Conservation (phyloP, 2,329 filamentous ascomycete genomes). For the Coccinonectria pachysandricola region DNA sequence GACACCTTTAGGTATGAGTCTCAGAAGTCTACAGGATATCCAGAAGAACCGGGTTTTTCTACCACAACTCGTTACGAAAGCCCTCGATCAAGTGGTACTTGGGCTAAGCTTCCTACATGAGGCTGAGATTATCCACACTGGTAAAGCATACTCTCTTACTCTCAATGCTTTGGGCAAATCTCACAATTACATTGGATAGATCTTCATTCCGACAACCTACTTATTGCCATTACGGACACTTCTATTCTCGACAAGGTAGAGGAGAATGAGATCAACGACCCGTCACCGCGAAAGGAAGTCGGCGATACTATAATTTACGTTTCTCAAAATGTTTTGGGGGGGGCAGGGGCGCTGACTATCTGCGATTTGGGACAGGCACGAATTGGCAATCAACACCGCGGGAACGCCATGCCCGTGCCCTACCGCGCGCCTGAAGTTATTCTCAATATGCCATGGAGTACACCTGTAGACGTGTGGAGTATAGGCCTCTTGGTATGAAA, state of each 20-base stretch:
- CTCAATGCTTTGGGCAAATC: too few species aligned
- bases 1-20: slow-evolving; percentile 27
- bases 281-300: slow-evolving; percentile 20
- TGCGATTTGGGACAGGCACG: slow-evolving; percentile 28
- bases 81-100: slow-evolving; percentile 14
- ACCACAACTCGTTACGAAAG: slow-evolving; percentile 13
- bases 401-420: slow-evolving; percentile 19
- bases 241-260: slow-evolving; percentile 22
- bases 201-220: slow-evolving; percentile 26
- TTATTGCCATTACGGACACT: slow-evolving; percentile 22
- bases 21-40: slow-evolving; percentile 24
- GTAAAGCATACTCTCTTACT: too few species aligned
- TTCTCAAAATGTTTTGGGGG: slow-evolving; percentile 23
- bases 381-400: slow-evolving; percentile 14
- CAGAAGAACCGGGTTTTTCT: slow-evolving; percentile 17
- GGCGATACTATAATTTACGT: slow-evolving; percentile 19
- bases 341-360: slow-evolving; percentile 21
- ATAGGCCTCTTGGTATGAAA: slow-evolving; percentile 22
- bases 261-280: slow-evolving; percentile 19
- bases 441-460: slow-evolving; percentile 24
- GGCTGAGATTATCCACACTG: slow-evolving; percentile 18
- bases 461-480: slow-evolving; percentile 26
- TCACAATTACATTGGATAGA: too few species aligned
- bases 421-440: slow-evolving; percentile 29
- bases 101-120: slow-evolving; percentile 18